A percentile compares a stretch with the other conserved stretches of the same genome.
phyloP scores from a whole-genome alignment of 1,284 basidiomycete genomes.

The Cutaneotrichosporon cyanovorans region DNA sequence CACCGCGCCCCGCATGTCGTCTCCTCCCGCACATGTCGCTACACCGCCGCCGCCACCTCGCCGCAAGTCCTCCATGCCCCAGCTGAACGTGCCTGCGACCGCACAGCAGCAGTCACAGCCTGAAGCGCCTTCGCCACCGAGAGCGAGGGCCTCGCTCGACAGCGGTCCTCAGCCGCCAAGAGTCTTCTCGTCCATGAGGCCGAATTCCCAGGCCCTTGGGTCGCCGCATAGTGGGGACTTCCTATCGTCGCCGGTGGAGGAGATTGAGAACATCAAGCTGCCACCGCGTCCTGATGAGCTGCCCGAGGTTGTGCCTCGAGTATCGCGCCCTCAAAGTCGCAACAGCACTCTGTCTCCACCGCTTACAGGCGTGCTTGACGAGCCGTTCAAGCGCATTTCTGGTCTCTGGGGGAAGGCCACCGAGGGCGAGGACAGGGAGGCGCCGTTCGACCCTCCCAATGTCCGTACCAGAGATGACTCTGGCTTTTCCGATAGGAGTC shows the following conservation, averaged over 20 bases:
- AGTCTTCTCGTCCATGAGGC: no score
- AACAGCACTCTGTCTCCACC: conserved; percentile 7
- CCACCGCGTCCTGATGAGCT: conserved; percentile 36
- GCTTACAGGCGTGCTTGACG: conserved; percentile 20
- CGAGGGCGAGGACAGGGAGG: conserved; percentile 16
- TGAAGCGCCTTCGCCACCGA: no score
- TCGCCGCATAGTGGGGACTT: no score
- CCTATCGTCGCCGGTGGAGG: conserved; percentile 4
- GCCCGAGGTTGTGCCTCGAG: conserved; percentile 16
- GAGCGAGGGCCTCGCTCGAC: no score
- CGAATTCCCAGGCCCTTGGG: no score
- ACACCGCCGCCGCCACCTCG: neutral
- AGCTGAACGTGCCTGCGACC: no score
- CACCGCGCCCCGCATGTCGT: no score
- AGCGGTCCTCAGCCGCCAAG: no score
- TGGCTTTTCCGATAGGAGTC: no score
- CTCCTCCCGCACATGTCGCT: no score
- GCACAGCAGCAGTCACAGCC: no score
- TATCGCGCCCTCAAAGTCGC: conserved; percentile 5
- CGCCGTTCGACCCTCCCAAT: conserved; percentile 27
- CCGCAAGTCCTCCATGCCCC: neutral
- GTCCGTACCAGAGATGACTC: conserved; percentile 9
- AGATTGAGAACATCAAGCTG: conserved; percentile 15
- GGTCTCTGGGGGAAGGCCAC: conserved; percentile 19
- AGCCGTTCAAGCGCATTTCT: conserved; percentile 30